phyloP scores from a whole-genome alignment of 2,329 filamentous ascomycete species.

The Beauveria bassiana region DNA sequence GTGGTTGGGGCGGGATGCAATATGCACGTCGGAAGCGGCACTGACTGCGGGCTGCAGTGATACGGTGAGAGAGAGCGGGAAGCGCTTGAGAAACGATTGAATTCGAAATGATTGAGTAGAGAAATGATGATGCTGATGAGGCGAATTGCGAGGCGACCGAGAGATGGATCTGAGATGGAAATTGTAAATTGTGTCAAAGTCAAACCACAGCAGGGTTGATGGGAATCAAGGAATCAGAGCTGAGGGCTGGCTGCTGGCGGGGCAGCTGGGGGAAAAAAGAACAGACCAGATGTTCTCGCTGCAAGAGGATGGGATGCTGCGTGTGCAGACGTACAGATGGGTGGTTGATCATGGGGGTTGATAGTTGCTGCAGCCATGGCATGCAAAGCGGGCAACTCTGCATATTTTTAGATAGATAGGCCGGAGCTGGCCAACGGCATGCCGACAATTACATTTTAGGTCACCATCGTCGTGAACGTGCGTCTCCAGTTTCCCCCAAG shows the following conservation, averaged over 20 bases:
- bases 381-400: constrained; percentile 8
- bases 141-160: not conserved
- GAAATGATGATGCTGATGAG: not conserved
- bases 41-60: constrained; percentile 1
- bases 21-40: not conserved
- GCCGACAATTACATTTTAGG: not conserved
- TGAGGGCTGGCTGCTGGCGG: not conserved
- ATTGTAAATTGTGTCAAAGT: not conserved
- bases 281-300: not conserved
- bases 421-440: constrained; percentile 1
- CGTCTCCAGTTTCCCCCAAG: not conserved
- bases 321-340: not conserved
- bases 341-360: not conserved
- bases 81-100: not conserved
- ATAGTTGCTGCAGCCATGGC: not conserved
- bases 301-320: not conserved
- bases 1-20: not conserved
- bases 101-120: too few species aligned
- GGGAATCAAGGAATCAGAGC: too few species aligned
- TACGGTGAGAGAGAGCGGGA: not conserved
- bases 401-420: not conserved
- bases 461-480: not conserved
- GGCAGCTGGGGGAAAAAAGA: not conserved
- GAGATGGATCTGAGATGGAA: not conserved
- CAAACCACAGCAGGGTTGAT: too few species aligned